Conservation (phyloP, 2,329 filamentous ascomycete species). For the Leptoxyphium fumago region DNA sequence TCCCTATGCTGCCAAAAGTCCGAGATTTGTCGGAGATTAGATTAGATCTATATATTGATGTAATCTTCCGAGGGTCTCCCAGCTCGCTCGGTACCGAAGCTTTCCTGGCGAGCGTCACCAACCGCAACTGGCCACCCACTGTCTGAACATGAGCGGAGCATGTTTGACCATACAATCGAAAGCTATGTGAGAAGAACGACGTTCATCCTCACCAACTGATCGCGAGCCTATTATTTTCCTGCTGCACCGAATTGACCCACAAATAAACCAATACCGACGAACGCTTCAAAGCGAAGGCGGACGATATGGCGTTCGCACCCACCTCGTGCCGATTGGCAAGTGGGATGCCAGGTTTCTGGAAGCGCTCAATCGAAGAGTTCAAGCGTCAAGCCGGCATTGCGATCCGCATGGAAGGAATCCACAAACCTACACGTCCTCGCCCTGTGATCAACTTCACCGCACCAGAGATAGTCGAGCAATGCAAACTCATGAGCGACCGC, state of each 20-base stretch:
- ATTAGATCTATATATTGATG: background rate
- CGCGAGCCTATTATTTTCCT: too few relatives aligned
- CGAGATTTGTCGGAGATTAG: background rate
- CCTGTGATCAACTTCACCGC: constrained; percentile 49
- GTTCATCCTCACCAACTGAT: too few relatives aligned
- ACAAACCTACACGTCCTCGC: constrained; percentile 47
- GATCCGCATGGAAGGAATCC: constrained; percentile 54
- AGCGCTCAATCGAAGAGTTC: constrained; percentile 44
- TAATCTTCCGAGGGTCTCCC: background rate
- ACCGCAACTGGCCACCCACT: too few relatives aligned
- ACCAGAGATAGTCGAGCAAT: constrained; percentile 27
- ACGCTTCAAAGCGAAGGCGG: too few relatives aligned
- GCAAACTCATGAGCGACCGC: constrained; percentile 71
- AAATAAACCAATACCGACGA: too few relatives aligned
- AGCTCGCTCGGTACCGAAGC: background rate
- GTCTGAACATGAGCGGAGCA: too few relatives aligned
- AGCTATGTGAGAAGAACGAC: too few relatives aligned
- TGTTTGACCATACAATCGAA: too few relatives aligned
- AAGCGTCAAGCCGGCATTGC: constrained; percentile 43
- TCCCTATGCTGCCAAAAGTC: background rate
- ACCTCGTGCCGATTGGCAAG: constrained; percentile 9
- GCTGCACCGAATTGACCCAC: too few relatives aligned
- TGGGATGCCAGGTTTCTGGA: constrained; percentile 36
- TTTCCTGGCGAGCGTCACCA: too few relatives aligned
- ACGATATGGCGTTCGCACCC: background rate